Base-by-base conservation (phyloP, 345 rosid genomes). In the Aquilaria sinensis region DNA sequence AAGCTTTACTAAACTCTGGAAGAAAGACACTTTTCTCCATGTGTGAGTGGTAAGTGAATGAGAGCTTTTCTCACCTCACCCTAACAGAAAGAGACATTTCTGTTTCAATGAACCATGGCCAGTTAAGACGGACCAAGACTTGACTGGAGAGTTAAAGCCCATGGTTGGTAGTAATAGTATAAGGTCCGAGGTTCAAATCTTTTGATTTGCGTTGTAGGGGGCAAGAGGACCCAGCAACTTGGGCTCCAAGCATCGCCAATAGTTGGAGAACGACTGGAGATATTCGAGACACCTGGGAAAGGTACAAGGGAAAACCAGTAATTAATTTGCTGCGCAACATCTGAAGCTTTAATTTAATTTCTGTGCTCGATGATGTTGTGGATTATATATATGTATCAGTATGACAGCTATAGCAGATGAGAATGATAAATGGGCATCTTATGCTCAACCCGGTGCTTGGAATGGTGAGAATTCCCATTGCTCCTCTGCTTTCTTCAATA, bases 221-320 rank as follows among this genome's bases (percentile, higher is more conserved):
- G 65, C 29, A 50, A 60, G 87, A 81, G 58, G 82, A 86, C 43
- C 92, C 92, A 0, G 89, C 92, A 47, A 81, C 81, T 14, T 86
- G 88, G 92, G 92, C 85, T 12, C 46, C 76, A 29, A 53, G 53
- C 11, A 51, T 86, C 5, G 88, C 86, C 50, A 85, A 85, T 69
- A 85, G 88, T 57, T 85, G 92, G 92, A 79, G 92, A 64, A 85
- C 92, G 15, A 85, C 88, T 0, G 78, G 72, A 4, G 92, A 85
- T 29, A 85, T 85, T 58, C 0, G 31, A 0, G 86, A 85, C 62
- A 31, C 68, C 3, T 85, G 88, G 92, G 16, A 62, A 5, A 78
- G 83, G 90, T 80, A 65, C 11, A 58, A 49, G 5, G 12, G 13
- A 49, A 49, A 37, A 37, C 43, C 8, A 37, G 5, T 37, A 37